Evolutionary conservation across 192 early-diverging fungal species (phyloP).

Genomic region (Phycomyces nitens): DNA sequence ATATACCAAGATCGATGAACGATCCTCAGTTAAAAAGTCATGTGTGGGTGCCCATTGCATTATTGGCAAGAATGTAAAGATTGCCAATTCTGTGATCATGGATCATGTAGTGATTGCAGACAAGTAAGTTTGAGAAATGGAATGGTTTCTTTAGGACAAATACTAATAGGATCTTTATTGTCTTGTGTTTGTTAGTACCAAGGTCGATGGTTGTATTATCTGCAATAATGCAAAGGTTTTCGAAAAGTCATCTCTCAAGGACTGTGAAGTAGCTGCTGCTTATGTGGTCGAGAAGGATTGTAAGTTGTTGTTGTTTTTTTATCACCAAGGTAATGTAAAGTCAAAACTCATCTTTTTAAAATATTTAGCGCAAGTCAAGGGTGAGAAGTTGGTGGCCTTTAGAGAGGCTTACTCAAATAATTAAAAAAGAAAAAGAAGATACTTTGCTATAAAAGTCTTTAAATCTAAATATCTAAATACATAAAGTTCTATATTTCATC

Average conservation of each 20-base stretch:
- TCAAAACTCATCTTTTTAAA: not conserved
- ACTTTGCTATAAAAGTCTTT: not conserved
- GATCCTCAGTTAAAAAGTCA: conserved; percentile 90
- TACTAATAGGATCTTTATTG: not conserved
- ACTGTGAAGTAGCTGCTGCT: conserved; percentile 80
- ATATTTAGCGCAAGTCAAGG: conserved; percentile 29
- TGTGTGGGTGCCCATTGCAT: conserved; percentile 89
- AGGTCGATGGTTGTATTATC: conserved; percentile 83
- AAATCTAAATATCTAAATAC: not conserved
- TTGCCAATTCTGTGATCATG: conserved; percentile 94
- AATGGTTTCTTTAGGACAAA: not conserved
- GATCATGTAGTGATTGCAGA: conserved; percentile 94
- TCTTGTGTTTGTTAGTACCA: conserved; percentile 53
- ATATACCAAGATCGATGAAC: conserved; percentile 84
- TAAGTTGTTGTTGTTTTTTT: no score
- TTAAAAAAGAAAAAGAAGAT: conserved; percentile 8
- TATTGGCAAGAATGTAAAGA: conserved; percentile 97
- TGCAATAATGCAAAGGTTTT: conserved; percentile 77
- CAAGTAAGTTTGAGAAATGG: conserved; percentile 43
- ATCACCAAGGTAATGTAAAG: not conserved
- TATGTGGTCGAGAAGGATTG: conserved; percentile 65
- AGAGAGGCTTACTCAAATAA: conserved; percentile 23
- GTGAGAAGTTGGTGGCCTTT: conserved; percentile 33
- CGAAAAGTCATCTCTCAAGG: conserved; percentile 74
- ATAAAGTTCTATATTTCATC: no score